Evolutionary conservation across 192 early-diverging fungal species (phyloP).

Genomic region (Phycomyces blakesleeanus): DNA sequence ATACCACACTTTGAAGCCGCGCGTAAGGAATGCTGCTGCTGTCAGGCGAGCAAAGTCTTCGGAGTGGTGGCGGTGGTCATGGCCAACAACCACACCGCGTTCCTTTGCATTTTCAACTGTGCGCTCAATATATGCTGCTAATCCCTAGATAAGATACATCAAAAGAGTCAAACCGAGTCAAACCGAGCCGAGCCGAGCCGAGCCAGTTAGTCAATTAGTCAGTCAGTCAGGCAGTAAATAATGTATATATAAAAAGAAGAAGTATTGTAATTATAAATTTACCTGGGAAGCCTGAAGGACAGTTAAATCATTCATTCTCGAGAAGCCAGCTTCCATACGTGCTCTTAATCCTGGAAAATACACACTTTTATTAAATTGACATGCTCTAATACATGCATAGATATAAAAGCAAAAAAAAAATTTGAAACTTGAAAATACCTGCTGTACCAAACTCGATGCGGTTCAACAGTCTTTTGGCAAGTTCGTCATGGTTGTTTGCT

Average conservation of each 20-base stretch:
- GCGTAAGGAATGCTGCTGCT: conserved; percentile 75
- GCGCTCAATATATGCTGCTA: conserved; percentile 64
- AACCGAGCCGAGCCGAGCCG: too few relatives aligned
- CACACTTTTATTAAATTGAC: not conserved
- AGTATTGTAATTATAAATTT: not conserved
- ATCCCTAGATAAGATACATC: conserved; percentile 45
- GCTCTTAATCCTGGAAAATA: conserved; percentile 73
- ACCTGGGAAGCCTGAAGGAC: conserved; percentile 91
- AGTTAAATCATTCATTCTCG: conserved; percentile 89
- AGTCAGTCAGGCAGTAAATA: not conserved
- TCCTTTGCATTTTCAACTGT: conserved; percentile 50
- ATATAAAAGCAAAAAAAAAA: not conserved
- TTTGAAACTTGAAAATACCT: conserved; percentile 35
- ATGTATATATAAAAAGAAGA: not conserved
- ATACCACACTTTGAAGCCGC: conserved; percentile 77
- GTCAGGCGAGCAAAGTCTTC: conserved; percentile 76
- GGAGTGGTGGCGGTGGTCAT: conserved; percentile 93
- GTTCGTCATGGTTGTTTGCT: conserved; percentile 43
- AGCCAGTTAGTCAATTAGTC: too few relatives aligned
- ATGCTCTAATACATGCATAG: too few relatives aligned
- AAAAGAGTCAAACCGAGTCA: not conserved
- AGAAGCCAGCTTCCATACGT: conserved; percentile 91
- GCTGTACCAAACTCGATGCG: conserved; percentile 86
- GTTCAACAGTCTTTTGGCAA: conserved; percentile 52
- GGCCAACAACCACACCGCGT: conserved; percentile 87